These are phyloP conservation scores for Dionaea muscipula DNA, from an alignment of 179 eudicot species.

Conservation along the genomic window DNA sequence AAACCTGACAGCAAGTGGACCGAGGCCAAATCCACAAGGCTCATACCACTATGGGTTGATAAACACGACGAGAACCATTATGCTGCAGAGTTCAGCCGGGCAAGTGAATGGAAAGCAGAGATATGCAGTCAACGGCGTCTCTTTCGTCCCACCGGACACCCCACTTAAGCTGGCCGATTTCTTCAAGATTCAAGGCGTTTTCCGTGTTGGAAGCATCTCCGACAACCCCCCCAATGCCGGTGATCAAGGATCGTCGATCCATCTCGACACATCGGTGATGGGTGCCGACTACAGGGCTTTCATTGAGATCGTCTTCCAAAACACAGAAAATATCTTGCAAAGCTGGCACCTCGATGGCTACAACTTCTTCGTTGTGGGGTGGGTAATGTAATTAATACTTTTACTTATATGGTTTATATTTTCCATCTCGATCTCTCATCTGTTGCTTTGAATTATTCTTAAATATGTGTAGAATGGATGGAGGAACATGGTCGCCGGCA, in stretches of 20 bases:
- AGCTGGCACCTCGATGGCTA: slow-evolving; percentile 83
- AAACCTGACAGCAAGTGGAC: slow-evolving; percentile 91
- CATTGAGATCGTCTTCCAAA: slow-evolving; percentile 71
- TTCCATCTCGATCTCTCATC: neutral
- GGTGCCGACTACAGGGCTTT: slow-evolving; percentile 54
- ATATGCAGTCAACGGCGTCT: slow-evolving; percentile 82
- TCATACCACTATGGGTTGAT: slow-evolving; percentile 91
- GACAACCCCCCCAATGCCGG: slow-evolving; percentile 27
- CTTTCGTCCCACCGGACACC: slow-evolving; percentile 68
- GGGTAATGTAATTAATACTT: neutral
- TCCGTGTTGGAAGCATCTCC: slow-evolving; percentile 51
- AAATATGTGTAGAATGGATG: slow-evolving; percentile 69
- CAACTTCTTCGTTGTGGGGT: slow-evolving; percentile 90
- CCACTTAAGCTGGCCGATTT: slow-evolving; percentile 81
- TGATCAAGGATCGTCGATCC: slow-evolving; percentile 56
- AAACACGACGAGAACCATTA: slow-evolving; percentile 64
- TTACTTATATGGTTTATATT: slow-evolving; percentile 4
- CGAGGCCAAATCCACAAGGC: slow-evolving; percentile 96
- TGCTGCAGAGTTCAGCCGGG: slow-evolving; percentile 58
- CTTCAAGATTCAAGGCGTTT: slow-evolving; percentile 80
- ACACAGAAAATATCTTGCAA: slow-evolving; percentile 52
- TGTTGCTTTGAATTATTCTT: neutral
- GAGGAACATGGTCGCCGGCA: slow-evolving; percentile 64
- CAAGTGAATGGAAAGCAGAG: slow-evolving; percentile 67
- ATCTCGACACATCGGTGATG: slow-evolving; percentile 65